Percentiles rank a stretch among this genome's conserved stretches.
These are phyloP conservation scores for Fagopyrum homotropicum DNA, from an alignment of 148 eudicot species.

Conservation along the genomic window DNA sequence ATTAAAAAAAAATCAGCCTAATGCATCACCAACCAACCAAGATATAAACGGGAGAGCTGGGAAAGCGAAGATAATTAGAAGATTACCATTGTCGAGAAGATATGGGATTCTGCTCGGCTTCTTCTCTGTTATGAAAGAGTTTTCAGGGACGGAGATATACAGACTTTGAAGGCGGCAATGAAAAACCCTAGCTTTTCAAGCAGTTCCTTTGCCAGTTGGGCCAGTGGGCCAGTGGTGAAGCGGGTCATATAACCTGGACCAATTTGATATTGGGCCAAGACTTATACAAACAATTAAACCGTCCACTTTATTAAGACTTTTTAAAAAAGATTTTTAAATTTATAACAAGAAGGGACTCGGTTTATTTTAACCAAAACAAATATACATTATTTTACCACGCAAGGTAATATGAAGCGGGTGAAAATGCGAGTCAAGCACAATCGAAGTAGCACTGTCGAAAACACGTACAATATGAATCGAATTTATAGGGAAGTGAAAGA, in stretches of 20 bases:
- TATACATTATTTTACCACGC: too few relatives aligned
- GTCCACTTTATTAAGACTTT: not conserved
- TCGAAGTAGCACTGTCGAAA: too few relatives aligned
- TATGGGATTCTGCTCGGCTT: not conserved
- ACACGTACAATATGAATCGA: too few relatives aligned
- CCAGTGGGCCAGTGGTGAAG: not conserved
- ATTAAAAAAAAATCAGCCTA: not conserved
- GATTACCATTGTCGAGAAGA: constrained; percentile 5
- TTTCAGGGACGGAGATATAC: not conserved
- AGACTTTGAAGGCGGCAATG: constrained; percentile 2
- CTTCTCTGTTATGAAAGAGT: not conserved
- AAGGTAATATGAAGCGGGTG: too few relatives aligned
- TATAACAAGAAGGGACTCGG: too few relatives aligned
- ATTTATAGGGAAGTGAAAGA: too few relatives aligned
- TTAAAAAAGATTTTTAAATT: not conserved
- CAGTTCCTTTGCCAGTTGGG: not conserved
- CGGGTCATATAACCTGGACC: not conserved
- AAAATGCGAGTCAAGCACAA: too few relatives aligned
- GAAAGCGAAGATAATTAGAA: not conserved
- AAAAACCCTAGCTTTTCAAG: constrained; percentile 5
- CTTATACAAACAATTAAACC: too few relatives aligned
- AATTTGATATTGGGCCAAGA: not conserved
- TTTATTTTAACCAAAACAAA: too few relatives aligned
- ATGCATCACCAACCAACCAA: not conserved
- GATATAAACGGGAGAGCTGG: not conserved